Conservation (phyloP, 768 basidiomycete species). For the Clitopilus passeckerianus region DNA sequence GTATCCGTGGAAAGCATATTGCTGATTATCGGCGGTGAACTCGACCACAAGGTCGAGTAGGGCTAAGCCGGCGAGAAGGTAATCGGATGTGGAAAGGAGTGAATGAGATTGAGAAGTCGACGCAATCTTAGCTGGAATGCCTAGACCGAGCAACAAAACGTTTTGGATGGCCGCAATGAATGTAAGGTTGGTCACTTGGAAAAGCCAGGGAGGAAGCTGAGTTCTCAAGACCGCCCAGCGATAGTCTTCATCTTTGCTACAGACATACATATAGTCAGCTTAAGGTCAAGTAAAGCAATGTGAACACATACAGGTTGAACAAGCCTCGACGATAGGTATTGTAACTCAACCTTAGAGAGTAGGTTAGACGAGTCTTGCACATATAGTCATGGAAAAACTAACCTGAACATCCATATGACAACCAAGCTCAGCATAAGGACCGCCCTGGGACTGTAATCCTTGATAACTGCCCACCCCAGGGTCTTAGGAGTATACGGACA, state of each 20-base stretch:
- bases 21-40: conserved; percentile 88
- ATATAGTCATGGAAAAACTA: conserved; percentile 2
- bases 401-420: conserved; percentile 66
- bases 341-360: conserved; percentile 52
- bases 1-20: conserved; percentile 78
- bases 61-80: conserved; percentile 51
- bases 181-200: conserved; percentile 42
- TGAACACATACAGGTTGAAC: conserved; percentile 53
- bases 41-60: conserved; percentile 61
- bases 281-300: background rate
- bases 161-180: conserved; percentile 84
- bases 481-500: conserved; percentile 53
- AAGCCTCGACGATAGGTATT: conserved; percentile 85
- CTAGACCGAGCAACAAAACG: conserved; percentile 69
- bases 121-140: conserved; percentile 55
- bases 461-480: conserved; percentile 30
- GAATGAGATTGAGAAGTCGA: conserved; percentile 49
- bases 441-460: conserved; percentile 65
- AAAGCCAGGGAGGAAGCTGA: conserved; percentile 38
- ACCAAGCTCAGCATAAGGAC: conserved; percentile 70
- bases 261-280: background rate
- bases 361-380: conserved; percentile 7
- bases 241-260: conserved; percentile 83
- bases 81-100: conserved; percentile 54
- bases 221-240: conserved; percentile 79